Conservation (phyloP, 192 early-diverging fungal genomes). For the Coemansia sp. region DNA sequence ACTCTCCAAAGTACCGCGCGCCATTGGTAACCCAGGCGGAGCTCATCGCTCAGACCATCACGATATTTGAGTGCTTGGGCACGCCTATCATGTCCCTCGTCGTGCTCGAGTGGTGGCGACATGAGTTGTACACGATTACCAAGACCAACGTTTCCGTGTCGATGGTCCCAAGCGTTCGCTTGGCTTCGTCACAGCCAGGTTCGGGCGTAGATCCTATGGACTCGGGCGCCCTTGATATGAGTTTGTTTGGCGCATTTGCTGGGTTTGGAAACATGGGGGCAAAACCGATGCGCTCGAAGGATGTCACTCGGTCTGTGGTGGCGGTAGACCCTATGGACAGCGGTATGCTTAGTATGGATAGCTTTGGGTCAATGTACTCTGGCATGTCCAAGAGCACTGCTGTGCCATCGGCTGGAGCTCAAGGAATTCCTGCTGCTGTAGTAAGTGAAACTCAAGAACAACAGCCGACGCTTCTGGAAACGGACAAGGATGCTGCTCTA, state of each 20-base stretch:
- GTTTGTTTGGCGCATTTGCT: constrained; percentile 30
- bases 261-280: constrained; percentile 6
- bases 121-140: constrained; percentile 34
- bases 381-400: not conserved
- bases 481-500: constrained; percentile 7
- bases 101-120: constrained; percentile 53
- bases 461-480: not conserved
- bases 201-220: not conserved
- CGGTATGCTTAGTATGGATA: constrained; percentile 32
- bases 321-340: constrained; percentile 22
- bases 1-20: constrained; percentile 44
- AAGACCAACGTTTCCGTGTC: constrained; percentile 8
- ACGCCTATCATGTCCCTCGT: constrained; percentile 52
- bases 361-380: constrained; percentile 36
- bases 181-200: not conserved
- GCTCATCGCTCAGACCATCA: constrained; percentile 51
- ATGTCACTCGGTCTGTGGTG: not conserved
- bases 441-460: not conserved
- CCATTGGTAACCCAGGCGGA: constrained; percentile 43
- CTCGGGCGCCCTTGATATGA: constrained; percentile 31
- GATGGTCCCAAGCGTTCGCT: not conserved
- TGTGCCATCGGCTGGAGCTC: not conserved
- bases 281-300: not conserved
- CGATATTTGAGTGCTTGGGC: constrained; percentile 54
- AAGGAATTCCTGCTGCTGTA: not conserved